Conservation (phyloP, 2,329 filamentous ascomycete species). For the Bipolaris zeicola region DNA sequence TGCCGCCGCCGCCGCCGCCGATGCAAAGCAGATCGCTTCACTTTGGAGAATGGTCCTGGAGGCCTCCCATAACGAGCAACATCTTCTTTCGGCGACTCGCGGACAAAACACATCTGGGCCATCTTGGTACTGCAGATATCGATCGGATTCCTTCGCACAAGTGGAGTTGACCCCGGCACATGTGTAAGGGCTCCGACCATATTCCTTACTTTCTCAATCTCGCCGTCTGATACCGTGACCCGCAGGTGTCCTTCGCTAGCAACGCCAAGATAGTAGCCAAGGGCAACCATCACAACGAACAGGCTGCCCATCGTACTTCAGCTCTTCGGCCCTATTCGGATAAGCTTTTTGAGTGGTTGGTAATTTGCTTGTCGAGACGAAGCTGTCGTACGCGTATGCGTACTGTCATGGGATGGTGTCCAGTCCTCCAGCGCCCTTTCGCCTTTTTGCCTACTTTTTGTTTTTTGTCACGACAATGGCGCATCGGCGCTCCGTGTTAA, state of each 20-base stretch:
- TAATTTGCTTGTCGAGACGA: neutral
- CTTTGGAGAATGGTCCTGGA: neutral
- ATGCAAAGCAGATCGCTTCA: neutral
- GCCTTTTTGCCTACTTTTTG: neutral
- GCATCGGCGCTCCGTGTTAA: neutral
- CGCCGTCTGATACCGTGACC: neutral
- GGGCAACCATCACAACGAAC: neutral
- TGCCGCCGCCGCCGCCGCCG: slow-evolving; percentile 6
- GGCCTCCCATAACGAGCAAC: neutral
- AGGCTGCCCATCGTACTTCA: neutral
- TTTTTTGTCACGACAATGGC: neutral
- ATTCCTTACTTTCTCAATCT: neutral
- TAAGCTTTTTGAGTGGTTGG: neutral
- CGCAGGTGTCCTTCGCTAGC: neutral
- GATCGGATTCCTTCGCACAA: neutral
- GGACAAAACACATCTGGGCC: neutral
- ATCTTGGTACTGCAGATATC: neutral
- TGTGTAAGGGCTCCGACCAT: neutral
- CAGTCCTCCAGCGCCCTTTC: neutral
- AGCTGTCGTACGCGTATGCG: neutral
- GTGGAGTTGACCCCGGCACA: neutral
- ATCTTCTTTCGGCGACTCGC: neutral
- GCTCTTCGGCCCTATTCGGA: neutral
- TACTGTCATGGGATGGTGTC: neutral
- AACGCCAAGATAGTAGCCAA: neutral